Evolutionary conservation across 257 asterid genomes (phyloP), one percentile per base, ranked within the genome.

Genomic region (Agastache rugosa): DNA sequence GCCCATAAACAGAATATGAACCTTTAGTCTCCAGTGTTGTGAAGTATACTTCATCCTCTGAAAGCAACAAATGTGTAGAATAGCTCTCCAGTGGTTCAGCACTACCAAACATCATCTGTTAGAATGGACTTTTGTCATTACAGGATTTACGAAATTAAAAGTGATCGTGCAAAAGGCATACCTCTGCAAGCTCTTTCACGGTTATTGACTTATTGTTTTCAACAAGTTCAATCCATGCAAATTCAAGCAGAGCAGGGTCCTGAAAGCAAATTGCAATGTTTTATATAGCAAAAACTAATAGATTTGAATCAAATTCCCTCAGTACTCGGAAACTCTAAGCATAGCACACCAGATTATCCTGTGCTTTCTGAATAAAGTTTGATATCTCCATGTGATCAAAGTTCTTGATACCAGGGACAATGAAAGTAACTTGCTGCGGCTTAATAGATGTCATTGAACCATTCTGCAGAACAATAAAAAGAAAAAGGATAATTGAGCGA

Each of bases 41-140:
- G 81, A 95, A 95, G 85, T 90, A 90, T 78, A 90, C 23, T 31
- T 89, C 96, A 79, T 95, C 96, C 72, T 80, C 86, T 16, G 99
- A 88, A 73, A 95, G 93, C 82, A 95, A 73, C 48, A 95, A 78
- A 83, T 95, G 88, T 65, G 98, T 89, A 80, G 96, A 89, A 81
- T 92, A 95, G 87, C 96, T 89, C 84, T 90, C 98, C 71, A 92
- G 91, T 76, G 99, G 94, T 76, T 95, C 98, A 72, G 83, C 77
- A 80, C 97, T 82, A 93, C 98, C 99, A 90, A 87, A 95, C 75
- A 95, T 85, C 91, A 95, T 92, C 99, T 95, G 98, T 75, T 80
- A 75, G 79, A 79, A 82, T 69, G 86, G 84, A 74, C 63, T 66
- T 61, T 66, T 23, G 81, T 88, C 85, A 82, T 77, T 84, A 75